Conservation (phyloP, 805 yeast genomes). For the Ogataea polymorpha region DNA sequence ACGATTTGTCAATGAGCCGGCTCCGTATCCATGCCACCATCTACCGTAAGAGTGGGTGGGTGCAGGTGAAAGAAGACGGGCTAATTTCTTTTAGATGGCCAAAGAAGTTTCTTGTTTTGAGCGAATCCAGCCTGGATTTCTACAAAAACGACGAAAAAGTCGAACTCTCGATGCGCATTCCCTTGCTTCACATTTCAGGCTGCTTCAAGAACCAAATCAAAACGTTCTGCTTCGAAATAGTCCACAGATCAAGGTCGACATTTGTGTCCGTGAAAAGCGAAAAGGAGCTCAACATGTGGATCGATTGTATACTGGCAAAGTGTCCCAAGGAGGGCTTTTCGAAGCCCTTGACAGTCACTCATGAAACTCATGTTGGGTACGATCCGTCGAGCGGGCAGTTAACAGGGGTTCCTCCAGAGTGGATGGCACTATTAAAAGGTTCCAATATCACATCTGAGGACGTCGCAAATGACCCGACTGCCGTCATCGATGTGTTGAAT, state of each 20-base stretch:
- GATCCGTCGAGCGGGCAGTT: slow-evolving; percentile 70
- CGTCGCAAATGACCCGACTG: slow-evolving; percentile 61
- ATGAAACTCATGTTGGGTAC: slow-evolving; percentile 85
- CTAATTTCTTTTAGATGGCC: slow-evolving; percentile 89
- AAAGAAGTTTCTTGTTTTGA: slow-evolving; percentile 74
- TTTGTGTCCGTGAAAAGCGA: slow-evolving; percentile 74
- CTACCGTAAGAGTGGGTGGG: slow-evolving; percentile 71
- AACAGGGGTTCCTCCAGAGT: slow-evolving; percentile 50
- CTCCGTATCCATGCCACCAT: slow-evolving; percentile 32
- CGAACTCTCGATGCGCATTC: slow-evolving; percentile 50
- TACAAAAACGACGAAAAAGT: slow-evolving; percentile 61
- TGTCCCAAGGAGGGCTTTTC: slow-evolving; percentile 72
- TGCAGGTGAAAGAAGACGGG: slow-evolving; percentile 89
- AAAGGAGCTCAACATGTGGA: slow-evolving; percentile 82
- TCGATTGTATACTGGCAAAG: slow-evolving; percentile 78
- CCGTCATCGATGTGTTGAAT: slow-evolving; percentile 59
- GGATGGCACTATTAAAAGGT: slow-evolving; percentile 54
- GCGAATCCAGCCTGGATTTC: slow-evolving; percentile 71
- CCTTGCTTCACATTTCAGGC: slow-evolving; percentile 56
- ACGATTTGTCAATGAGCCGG: slow-evolving; percentile 9
- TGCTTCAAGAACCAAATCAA: slow-evolving; percentile 68
- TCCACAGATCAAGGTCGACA: slow-evolving; percentile 62
- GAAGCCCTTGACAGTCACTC: slow-evolving; percentile 91
- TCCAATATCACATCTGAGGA: slow-evolving; percentile 61
- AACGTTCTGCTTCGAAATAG: slow-evolving; percentile 79